A percentile compares a stretch with the other conserved stretches of the same genome.
These are phyloP conservation scores for Haberlea rhodopensis DNA, from an alignment of 257 asterid species.

Conservation along the genomic window DNA sequence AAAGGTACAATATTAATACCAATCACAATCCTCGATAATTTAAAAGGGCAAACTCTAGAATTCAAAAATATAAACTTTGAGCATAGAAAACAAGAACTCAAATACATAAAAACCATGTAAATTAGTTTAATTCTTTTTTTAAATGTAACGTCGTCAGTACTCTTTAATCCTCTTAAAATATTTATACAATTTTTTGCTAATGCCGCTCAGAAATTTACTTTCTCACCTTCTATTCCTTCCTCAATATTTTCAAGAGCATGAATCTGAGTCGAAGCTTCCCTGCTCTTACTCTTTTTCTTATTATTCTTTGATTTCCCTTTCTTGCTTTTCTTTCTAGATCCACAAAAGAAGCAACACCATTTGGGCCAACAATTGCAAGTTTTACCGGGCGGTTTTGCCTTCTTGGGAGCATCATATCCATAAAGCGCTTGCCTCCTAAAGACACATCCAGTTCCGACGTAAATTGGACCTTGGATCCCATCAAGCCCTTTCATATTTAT, in stretches of 20 bases:
- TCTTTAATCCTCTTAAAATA: neutral
- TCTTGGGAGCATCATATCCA: constrained; percentile 90
- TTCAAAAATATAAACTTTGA: too few species aligned
- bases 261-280: constrained; percentile 74
- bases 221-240: constrained; percentile 89
- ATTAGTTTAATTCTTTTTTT: too few species aligned
- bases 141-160: neutral
- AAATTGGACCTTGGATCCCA: constrained; percentile 97
- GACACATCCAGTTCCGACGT: constrained; percentile 96
- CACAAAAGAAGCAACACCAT: constrained; percentile 62
- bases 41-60: neutral
- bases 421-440: constrained; percentile 94
- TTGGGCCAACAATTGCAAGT: constrained; percentile 96
- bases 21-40: neutral
- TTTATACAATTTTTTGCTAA: neutral
- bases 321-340: constrained; percentile 58
- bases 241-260: constrained; percentile 97
- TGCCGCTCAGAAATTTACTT: neutral
- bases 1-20: neutral
- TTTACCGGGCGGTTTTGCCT: constrained; percentile 82
- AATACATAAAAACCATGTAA: neutral
- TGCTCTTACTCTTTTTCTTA: constrained; percentile 66
- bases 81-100: too few species aligned
- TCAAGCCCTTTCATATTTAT: constrained; percentile 97
- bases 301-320: constrained; percentile 58